Base-by-base conservation (phyloP, 768 basidiomycete genomes). In the Pisolithus marmoratus region DNA sequence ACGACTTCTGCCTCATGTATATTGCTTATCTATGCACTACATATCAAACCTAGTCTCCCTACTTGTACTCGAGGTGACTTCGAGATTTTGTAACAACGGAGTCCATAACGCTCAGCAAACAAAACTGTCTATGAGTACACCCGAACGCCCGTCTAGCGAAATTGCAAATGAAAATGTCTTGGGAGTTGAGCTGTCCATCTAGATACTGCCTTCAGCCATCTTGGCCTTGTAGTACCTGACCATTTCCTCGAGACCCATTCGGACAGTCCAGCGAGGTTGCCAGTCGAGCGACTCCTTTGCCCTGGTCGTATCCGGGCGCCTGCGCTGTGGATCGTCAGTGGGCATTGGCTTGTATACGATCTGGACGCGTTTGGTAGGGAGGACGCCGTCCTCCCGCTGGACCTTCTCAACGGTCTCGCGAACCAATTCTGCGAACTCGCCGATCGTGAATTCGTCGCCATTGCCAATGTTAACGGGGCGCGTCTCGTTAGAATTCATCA, bases 381-480 rank as follows among this genome's bases (percentile, higher is more conserved):
- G 69, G 46, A 76, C 68, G 42, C 87, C 86, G 60, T 92, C 90
- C 59, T 93, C 87, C 58, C 79, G 78, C 70, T 97, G 90, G 15
- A 99, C 91, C 72, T 90, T 87, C 70, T 88, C 87, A 43, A 98
- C 96, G 52, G 93, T 84, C 46, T 94, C 88, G 50, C 92, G 82
- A 50, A 99, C 93, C 54, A 92, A 80, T 64, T 87, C 82, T 9
- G 96, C 96, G 68, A 98, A 98, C 56, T 95, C 86, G 46, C 85
- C 83, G 61, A 99, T 95, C 41, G 90, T 93, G 70, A 94, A 96
- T 75, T 99, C 96, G 68, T 97, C 92, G 48, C 84, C 74, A 62
- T 93, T 94, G 53, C 96, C 96, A 59, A 99, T 85, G 80, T 99
- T 99, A 69, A 95, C 91, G 2, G 96, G 96, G 31, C 91, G 87